Conservation (phyloP, 2,329 filamentous ascomycete genomes). For the Ophiostoma ulmi region DNA sequence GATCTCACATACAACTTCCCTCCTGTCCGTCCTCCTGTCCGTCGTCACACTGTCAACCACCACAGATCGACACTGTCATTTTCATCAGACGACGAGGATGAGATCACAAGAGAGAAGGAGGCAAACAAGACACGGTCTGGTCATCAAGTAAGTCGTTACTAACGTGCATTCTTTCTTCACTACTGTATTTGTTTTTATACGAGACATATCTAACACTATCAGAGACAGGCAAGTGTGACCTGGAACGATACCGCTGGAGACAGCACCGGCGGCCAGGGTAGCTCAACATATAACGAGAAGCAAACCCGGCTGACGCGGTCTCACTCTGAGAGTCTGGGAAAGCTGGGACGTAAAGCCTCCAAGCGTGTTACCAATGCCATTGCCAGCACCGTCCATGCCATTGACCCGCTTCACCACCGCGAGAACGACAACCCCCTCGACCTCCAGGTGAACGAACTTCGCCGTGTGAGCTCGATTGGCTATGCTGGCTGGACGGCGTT, state of each 20-base stretch:
- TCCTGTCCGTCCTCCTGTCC: background rate
- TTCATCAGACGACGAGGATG: background rate
- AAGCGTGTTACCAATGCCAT: background rate
- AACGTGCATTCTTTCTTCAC: background rate
- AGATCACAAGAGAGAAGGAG: conserved; percentile 8
- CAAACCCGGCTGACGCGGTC: background rate
- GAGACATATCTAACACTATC: background rate
- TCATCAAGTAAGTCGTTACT: background rate
- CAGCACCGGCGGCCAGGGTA: background rate
- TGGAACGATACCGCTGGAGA: background rate
- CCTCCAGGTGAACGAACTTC: background rate
- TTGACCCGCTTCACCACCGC: background rate
- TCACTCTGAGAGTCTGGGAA: background rate
- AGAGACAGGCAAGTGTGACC: background rate
- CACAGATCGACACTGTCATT: background rate
- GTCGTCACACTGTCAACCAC: background rate
- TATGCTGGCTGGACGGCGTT: background rate
- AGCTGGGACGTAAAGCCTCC: background rate
- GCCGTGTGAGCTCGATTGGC: background rate
- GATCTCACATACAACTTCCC: background rate
- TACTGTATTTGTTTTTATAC: background rate
- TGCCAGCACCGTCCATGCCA: background rate
- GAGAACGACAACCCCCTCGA: conserved; percentile 10
- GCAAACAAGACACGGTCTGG: background rate
- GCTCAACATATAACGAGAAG: background rate